Percentiles rank a stretch among this genome's conserved stretches.
These are phyloP conservation scores for Murraya paniculata DNA, from an alignment of 345 rosid species.

Conservation along the genomic window DNA sequence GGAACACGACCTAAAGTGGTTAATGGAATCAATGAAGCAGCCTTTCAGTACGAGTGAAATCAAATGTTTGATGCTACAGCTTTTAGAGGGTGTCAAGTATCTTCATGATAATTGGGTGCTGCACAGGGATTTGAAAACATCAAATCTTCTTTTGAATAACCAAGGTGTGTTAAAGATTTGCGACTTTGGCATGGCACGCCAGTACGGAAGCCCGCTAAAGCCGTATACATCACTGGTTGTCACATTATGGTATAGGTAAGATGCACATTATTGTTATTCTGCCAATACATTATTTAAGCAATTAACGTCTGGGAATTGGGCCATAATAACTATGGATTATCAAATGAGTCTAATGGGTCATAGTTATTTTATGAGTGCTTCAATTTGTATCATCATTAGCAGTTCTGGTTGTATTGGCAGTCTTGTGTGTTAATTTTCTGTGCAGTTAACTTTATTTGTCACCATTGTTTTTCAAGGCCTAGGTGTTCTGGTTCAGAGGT, in stretches of 20 bases:
- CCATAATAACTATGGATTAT: neutral
- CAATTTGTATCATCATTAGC: neutral
- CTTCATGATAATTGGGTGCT: constrained; percentile 94
- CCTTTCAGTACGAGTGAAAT: constrained; percentile 88
- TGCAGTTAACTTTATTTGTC: neutral
- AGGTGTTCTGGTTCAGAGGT: neutral
- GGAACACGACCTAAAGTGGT: constrained; percentile 76
- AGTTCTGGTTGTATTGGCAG: neutral
- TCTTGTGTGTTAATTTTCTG: neutral
- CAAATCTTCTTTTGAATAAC: constrained; percentile 81
- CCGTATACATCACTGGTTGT: constrained; percentile 78
- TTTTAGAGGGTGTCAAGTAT: constrained; percentile 75
- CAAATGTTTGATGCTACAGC: constrained; percentile 82
- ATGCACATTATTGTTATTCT: neutral
- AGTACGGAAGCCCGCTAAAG: constrained; percentile 81
- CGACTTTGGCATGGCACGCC: constrained; percentile 88
- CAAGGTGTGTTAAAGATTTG: constrained; percentile 75
- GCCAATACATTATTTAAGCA: neutral
- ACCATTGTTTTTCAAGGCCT: neutral
- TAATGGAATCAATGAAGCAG: constrained; percentile 65
- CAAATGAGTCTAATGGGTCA: neutral
- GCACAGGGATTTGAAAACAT: constrained; percentile 88
- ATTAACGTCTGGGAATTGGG: neutral
- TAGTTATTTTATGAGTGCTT: neutral
- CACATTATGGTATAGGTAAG: constrained; percentile 86